Evolutionary conservation across 257 asterid species (phyloP).

Genomic region (Solanum neorickii): DNA sequence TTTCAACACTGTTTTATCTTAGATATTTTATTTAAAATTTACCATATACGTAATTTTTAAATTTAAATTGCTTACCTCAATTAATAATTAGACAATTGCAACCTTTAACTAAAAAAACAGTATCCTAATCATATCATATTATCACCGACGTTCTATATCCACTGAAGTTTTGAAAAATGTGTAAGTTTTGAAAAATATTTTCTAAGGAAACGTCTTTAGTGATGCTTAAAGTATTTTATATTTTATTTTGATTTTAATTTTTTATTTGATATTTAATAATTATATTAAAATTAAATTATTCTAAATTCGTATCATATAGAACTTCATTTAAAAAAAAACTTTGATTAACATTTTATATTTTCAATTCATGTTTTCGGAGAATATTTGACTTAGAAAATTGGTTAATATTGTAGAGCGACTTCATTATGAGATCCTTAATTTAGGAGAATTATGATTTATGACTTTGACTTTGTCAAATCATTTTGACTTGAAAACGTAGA

Average conservation of each 20-base stretch:
- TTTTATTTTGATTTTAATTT: too few species aligned
- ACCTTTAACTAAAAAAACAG: too few species aligned
- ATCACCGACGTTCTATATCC: too few species aligned
- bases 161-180: too few species aligned
- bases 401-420: not conserved
- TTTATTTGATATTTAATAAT: too few species aligned
- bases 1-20: not conserved
- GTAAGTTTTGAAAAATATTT: not conserved
- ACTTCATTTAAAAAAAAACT: accelerated
- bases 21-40: too few species aligned
- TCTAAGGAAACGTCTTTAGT: not conserved
- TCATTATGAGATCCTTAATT: not conserved
- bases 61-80: too few species aligned
- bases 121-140: too few species aligned
- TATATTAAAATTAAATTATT: too few species aligned
- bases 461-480: not conserved
- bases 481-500: not conserved
- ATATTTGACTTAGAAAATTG: not conserved
- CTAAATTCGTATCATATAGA: not conserved
- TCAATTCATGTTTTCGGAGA: not conserved
- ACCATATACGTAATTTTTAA: too few species aligned
- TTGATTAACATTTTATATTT: not conserved
- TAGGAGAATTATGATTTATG: not conserved
- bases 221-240: too few species aligned
- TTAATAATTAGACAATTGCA: too few species aligned